Conservation (phyloP, 805 yeast species). For the Scheffersomyces ergatensis region DNA sequence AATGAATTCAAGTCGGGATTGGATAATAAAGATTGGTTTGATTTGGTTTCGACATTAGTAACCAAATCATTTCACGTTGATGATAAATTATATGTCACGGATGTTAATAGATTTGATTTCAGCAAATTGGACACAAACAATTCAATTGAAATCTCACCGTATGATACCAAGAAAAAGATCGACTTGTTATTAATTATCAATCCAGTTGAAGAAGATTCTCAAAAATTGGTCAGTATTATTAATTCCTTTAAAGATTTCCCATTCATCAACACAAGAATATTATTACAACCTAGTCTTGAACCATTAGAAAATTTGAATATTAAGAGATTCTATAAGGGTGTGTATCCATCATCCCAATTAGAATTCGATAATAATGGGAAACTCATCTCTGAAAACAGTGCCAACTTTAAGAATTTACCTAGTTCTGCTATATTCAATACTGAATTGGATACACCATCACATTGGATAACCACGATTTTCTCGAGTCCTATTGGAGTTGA, state of each 20-base stretch:
- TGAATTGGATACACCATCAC: conserved; percentile 57
- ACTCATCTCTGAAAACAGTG: conserved; percentile 16
- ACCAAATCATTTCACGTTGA: conserved; percentile 44
- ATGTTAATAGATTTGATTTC: conserved; percentile 49
- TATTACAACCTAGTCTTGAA: conserved; percentile 55
- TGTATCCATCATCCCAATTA: conserved; percentile 30
- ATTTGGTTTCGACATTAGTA: conserved; percentile 40
- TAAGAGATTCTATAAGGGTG: conserved; percentile 57
- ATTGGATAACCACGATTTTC: conserved; percentile 65
- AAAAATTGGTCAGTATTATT: conserved; percentile 50
- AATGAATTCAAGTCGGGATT: conserved; percentile 2
- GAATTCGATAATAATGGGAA: conserved; percentile 26
- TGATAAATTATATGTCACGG: conserved; percentile 37
- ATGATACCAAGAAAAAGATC: conserved; percentile 30
- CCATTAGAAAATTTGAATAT: conserved; percentile 41
- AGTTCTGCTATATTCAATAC: conserved; percentile 44
- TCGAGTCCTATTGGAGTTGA: conserved; percentile 44
- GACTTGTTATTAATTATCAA: conserved; percentile 64
- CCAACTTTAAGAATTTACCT: conserved; percentile 48
- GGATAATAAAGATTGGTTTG: conserved; percentile 41
- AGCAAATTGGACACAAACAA: conserved; percentile 25
- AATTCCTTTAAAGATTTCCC: conserved; percentile 39
- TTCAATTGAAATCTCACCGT: conserved; percentile 20
- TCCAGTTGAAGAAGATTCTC: conserved; percentile 71
- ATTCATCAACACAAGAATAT: conserved; percentile 51